Base-by-base conservation (phyloP, 352 stramenopile species). In the Globisporangium nodosum region DNA sequence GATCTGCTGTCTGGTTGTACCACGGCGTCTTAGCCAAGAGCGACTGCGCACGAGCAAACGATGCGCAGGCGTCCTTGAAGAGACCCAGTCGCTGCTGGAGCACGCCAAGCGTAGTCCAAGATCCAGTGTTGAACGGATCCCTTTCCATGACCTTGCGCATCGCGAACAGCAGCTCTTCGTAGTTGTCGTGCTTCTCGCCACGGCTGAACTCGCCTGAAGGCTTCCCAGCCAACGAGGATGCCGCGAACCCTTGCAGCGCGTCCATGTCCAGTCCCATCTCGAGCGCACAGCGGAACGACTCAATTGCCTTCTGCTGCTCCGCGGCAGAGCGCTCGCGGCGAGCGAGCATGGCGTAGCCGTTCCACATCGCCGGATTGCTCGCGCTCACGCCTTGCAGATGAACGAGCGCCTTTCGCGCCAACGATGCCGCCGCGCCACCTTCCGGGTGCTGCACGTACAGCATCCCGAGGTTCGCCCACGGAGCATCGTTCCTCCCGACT, bases 381-480 rank as follows among this genome's bases (percentile, higher is more conserved):
- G 84, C 63, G 52, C 92, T 94, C 16, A 96, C 75, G 9, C 76
- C 81, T 51, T 96, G 84, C 13, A 96, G 57, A 40, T 91, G 81
- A n/a, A 94, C 66, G 39, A 96, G 86, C 15, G 81, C 81, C 27
- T 87, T 82, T 52, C 88, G 84, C 9, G 86, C 82, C 45, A 93
- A 54, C 13, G 72, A 68, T 8, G 72, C 57, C 37, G 66, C 50
- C 35, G 61, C 39, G 15, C 35, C 24, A 8, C n/a, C 11, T 37
- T 81, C 66, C 35, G 60, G 65, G 3, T 88, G 70, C 3, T 56
- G 64, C 18, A 90, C 65, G 54, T 94, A 96, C 20, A 96, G 70
- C 79, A 94, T 88, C 24, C 84, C 86, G 1, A 96, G 49, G 63
- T 96, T 96, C 15, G 86, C 79, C 84, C 86, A 96, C 21, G 86